These are phyloP conservation scores for Scedosporium boydii DNA, from an alignment of 2,329 filamentous ascomycete genomes.

Conservation along the genomic window DNA sequence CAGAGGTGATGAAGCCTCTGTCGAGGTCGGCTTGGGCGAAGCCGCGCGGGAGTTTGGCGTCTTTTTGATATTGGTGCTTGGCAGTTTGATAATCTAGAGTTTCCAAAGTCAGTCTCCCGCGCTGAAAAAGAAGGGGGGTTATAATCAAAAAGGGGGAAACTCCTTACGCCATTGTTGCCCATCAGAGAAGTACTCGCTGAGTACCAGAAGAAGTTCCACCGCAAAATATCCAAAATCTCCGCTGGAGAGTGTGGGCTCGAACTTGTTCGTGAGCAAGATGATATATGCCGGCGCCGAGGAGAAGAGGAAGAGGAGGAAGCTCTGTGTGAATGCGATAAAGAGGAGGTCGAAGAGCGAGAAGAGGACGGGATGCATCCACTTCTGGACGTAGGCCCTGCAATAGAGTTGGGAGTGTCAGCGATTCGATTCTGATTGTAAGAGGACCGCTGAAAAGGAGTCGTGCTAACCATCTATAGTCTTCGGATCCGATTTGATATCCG, in stretches of 20 bases:
- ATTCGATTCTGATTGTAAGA: not conserved
- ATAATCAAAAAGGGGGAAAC: not conserved
- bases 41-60: constrained; percentile 57
- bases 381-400: constrained; percentile 59
- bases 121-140: not conserved
- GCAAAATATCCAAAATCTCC: constrained; percentile 39
- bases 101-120: constrained; percentile 5
- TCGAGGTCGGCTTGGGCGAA: constrained; percentile 70
- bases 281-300: constrained; percentile 71
- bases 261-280: constrained; percentile 61
- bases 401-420: not conserved
- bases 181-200: constrained; percentile 73
- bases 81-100: constrained; percentile 64
- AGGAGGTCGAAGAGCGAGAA: constrained; percentile 80
- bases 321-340: constrained; percentile 84
- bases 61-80: constrained; percentile 65
- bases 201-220: constrained; percentile 38
- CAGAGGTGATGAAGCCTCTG: constrained; percentile 76
- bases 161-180: constrained; percentile 76
- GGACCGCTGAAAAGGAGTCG: not conserved
- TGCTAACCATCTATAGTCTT: constrained; percentile 79
- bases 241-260: constrained; percentile 39
- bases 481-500: constrained; percentile 77
- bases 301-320: constrained; percentile 69
- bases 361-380: constrained; percentile 48